Base-by-base conservation (phyloP, 257 asterid genomes). In the Ligustrum vulgare region DNA sequence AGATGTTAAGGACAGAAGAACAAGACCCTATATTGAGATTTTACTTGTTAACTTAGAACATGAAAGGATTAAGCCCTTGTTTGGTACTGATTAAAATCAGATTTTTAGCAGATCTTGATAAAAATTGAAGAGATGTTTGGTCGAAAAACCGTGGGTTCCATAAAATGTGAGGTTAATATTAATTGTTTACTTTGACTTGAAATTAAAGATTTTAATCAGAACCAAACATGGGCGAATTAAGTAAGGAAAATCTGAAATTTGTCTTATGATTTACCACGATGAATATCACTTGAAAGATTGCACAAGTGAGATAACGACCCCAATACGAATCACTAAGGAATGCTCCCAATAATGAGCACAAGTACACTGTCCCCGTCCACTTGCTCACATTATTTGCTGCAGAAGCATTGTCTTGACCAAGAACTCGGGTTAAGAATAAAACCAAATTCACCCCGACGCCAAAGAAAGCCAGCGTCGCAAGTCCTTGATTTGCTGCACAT, bases 361-460 rank as follows among this genome's bases (percentile, higher is more conserved):
- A 69, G 73, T 92, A 90, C 9, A 90, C 96, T 0, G 97, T 90
- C 68, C 97, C 97, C 0, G 93, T 92, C 97, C 97, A 92, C 64
- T 79, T 87, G 86, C 96, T 90, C 15, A 92, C 96, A 23, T 84
- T 91, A 39, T 92, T 89, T 20, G 98, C 98, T 25, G 98, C 98
- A 16, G 84, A 5, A 9, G 96, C 97, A 70, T 89, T 92, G 47
- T 82, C 86, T 71, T 90, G 93, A 70, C 88, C 90, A 13, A 92
- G 79, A 60, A 92, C 98, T 77, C 95, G 83, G 8, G 91, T 89
- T 33, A 90, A 75, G 84, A 92, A 92, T 82, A 92, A 49, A 43
- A 92, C 97, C 75, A 92, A 79, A 83, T 92, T 92, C 78, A 92
- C 98, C 1, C 92, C 94, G 41, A 92, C 96, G 2, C 93, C 98